Evolutionary conservation across 495 filamentous ascomycete species (phyloP).

Genomic region (Bathelium albidoporum): DNA sequence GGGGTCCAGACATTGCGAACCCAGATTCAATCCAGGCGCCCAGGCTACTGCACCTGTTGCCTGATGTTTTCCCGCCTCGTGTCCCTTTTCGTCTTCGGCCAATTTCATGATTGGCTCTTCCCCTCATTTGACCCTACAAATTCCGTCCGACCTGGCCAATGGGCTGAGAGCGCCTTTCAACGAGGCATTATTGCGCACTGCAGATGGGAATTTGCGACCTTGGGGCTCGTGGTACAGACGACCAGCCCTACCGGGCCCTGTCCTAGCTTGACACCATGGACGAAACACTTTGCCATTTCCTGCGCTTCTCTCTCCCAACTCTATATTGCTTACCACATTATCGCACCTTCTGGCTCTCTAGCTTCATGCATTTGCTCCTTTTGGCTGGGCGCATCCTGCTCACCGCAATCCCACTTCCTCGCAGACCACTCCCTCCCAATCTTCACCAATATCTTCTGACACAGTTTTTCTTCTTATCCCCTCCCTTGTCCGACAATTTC

Average conservation of each 20-base stretch:
- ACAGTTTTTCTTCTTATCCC: constrained; percentile 24
- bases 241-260: background rate
- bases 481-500: background rate
- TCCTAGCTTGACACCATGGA: background rate
- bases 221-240: background rate
- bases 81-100: background rate
- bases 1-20: background rate
- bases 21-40: constrained; percentile 1
- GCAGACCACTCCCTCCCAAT: background rate
- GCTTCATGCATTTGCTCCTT: constrained; percentile 39
- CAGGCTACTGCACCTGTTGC: background rate
- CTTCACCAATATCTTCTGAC: constrained; percentile 3
- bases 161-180: background rate
- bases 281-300: background rate
- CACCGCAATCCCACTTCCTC: background rate
- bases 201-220: background rate
- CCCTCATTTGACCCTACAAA: background rate
- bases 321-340: constrained; percentile 4
- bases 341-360: background rate
- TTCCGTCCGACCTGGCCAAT: background rate
- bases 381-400: constrained; percentile 26
- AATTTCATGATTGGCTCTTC: background rate
- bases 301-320: background rate
- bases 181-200: background rate
- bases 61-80: background rate